Evolutionary conservation across 139 green algal species (phyloP).

Genomic region (Tetraselmis striata): DNA sequence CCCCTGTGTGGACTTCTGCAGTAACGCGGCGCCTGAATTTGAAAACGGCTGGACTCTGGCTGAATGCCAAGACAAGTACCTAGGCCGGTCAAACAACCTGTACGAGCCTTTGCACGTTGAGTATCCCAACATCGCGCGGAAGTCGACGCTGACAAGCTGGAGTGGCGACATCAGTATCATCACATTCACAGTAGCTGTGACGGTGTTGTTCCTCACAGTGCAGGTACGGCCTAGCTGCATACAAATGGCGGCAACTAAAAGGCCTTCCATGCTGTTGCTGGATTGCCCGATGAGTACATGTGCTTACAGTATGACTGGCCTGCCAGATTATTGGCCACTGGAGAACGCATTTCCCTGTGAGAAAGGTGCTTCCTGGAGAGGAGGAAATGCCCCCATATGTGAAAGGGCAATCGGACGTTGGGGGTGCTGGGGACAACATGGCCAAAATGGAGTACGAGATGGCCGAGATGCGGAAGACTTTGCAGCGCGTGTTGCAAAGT

Average conservation of each 20-base stretch:
- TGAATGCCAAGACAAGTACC: background rate
- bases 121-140: background rate
- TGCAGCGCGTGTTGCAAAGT: background rate
- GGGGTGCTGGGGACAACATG: background rate
- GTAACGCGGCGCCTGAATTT: background rate
- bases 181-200: background rate
- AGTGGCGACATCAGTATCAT: background rate
- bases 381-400: background rate
- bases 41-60: background rate
- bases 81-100: background rate
- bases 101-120: background rate
- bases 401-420: background rate
- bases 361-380: background rate
- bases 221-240: background rate
- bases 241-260: background rate
- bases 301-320: background rate
- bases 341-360: background rate
- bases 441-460: background rate
- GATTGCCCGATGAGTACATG: background rate
- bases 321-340: background rate
- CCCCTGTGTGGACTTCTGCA: background rate
- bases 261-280: too few relatives aligned
- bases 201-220: background rate
- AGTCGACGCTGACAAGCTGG: background rate
- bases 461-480: background rate